Percentiles rank a stretch among this genome's conserved stretches.
These are phyloP conservation scores for Prunus mongolica DNA, from an alignment of 306 rosid genomes.

Conservation along the genomic window DNA sequence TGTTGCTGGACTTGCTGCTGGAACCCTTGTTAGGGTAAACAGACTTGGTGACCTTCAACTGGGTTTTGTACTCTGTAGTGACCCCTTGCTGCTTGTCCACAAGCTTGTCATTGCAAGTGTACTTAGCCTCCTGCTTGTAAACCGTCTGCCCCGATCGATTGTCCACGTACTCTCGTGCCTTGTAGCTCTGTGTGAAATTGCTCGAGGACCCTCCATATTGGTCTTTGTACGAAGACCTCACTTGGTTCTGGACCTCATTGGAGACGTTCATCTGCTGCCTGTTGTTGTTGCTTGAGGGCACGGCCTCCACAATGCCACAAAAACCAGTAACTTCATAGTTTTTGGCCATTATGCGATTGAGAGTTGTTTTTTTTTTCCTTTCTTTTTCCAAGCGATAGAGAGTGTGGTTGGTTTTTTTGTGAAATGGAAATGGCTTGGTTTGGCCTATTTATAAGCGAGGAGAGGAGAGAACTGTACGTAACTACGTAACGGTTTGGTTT, in stretches of 20 bases:
- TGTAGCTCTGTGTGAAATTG: neutral
- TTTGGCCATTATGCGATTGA: neutral
- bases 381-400: neutral
- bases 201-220: neutral
- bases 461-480: no score
- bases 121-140: neutral
- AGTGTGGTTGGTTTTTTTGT: no score
- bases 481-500: no score
- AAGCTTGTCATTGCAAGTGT: neutral
- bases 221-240: neutral
- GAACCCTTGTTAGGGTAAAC: neutral
- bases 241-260: neutral
- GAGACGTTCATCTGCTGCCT: neutral
- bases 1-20: neutral
- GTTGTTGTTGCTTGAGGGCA: neutral
- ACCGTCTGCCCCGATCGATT: neutral
- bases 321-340: neutral
- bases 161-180: neutral
- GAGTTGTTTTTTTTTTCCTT: no score
- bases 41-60: constrained; percentile 2
- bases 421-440: neutral
- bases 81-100: neutral
- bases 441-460: no score
- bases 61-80: neutral
- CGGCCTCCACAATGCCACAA: neutral